A percentile compares a stretch with the other conserved stretches of the same genome.
Conservation (phyloP, 257 asterid genomes). For the Handroanthus guayacan region DNA sequence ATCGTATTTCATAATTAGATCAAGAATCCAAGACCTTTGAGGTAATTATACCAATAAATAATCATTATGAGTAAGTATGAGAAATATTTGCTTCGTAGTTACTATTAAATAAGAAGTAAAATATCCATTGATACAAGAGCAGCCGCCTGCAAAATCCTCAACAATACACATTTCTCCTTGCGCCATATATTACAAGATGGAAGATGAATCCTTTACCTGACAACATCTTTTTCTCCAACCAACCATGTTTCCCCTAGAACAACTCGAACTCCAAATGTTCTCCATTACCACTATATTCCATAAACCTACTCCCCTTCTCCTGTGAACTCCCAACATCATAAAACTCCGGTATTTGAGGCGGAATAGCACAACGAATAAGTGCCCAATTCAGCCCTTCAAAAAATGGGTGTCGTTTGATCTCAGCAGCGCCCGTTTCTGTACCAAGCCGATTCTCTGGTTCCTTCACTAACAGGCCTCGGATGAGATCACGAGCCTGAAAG, state of each 20-base stretch:
- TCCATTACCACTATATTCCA: conserved; percentile 32
- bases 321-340: conserved; percentile 36
- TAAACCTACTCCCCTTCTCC: conserved; percentile 37
- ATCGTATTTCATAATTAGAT: too few relatives aligned
- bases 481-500: conserved; percentile 71
- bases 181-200: neutral
- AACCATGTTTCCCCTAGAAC: conserved; percentile 31
- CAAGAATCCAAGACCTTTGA: too few relatives aligned
- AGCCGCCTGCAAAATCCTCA: neutral
- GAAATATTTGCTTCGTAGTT: neutral
- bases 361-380: conserved; percentile 65
- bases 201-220: neutral
- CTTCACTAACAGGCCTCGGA: conserved; percentile 66
- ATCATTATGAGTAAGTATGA: neutral
- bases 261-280: conserved; percentile 50
- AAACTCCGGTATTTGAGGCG: conserved; percentile 68
- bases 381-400: conserved; percentile 79
- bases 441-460: conserved; percentile 71
- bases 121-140: neutral
- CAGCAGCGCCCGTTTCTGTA: conserved; percentile 70
- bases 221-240: neutral
- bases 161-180: neutral
- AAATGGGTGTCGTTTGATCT: conserved; percentile 74
- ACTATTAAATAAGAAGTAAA: neutral
- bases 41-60: neutral